Conservation (phyloP, 306 rosid species). For the Sicyos edulis region DNA sequence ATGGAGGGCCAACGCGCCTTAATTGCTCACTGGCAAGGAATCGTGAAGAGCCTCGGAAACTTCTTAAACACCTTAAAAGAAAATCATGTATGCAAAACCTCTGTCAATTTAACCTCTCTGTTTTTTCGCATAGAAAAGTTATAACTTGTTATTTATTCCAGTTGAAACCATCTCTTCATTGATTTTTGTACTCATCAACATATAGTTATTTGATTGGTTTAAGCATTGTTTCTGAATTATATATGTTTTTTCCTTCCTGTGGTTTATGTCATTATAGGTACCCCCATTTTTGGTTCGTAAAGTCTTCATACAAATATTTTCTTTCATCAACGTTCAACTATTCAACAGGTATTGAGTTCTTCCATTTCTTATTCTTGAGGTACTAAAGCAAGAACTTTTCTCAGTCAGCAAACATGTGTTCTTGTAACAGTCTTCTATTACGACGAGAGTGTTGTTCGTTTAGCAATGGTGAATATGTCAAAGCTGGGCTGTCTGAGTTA, state of each 20-base stretch:
- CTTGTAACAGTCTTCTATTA: constrained; percentile 73
- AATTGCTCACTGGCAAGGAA: constrained; percentile 99
- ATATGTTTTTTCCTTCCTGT: not conserved
- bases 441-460: constrained; percentile 99
- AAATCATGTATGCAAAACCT: constrained; percentile 46
- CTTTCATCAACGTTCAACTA: constrained; percentile 93
- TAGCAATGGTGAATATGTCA: constrained; percentile 96
- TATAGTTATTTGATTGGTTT: not conserved
- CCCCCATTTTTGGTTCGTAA: constrained; percentile 94
- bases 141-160: too few species aligned
- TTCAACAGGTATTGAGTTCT: constrained; percentile 68
- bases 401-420: not conserved
- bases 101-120: not conserved
- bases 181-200: not conserved
- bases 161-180: not conserved
- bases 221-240: not conserved
- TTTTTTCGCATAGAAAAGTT: not conserved
- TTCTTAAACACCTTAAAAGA: constrained; percentile 83
- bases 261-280: constrained; percentile 38
- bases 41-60: constrained; percentile 75
- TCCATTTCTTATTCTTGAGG: not conserved
- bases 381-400: not conserved
- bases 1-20: constrained; percentile 91
- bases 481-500: constrained; percentile 91
- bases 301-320: constrained; percentile 96